Conservation (phyloP, 768 basidiomycete genomes). For the Leccinum boreale region DNA sequence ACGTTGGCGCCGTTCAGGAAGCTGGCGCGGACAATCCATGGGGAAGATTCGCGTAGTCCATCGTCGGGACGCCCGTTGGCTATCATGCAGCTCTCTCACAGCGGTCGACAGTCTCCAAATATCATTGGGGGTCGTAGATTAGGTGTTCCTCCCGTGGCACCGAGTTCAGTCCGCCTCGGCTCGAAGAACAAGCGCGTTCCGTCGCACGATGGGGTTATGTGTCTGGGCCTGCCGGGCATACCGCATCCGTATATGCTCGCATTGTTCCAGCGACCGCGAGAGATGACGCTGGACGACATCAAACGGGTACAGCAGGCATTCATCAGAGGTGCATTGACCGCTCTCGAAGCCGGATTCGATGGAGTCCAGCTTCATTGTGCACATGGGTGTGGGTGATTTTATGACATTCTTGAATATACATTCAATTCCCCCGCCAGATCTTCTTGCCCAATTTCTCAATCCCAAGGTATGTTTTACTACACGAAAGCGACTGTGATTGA, state of each 20-base stretch:
- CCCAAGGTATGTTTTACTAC: conserved; percentile 48
- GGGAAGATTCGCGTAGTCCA: conserved; percentile 11
- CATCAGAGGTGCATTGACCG: conserved; percentile 61
- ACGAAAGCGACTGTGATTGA: conserved; percentile 18
- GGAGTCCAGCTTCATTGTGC: conserved; percentile 83
- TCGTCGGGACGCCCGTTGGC: conserved; percentile 36
- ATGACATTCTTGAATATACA: neutral
- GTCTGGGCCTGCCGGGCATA: conserved; percentile 5
- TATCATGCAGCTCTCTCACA: conserved; percentile 82
- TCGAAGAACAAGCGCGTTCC: conserved; percentile 12
- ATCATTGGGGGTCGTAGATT: conserved; percentile 64
- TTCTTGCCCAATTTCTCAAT: conserved; percentile 76
- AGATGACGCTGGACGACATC: conserved; percentile 61
- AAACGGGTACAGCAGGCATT: conserved; percentile 59
- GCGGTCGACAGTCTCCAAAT: conserved; percentile 79
- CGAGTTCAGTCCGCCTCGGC: conserved; percentile 59
- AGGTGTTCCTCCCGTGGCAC: conserved; percentile 62
- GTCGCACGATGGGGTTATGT: conserved; percentile 4
- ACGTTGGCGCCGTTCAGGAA: conserved; percentile 47
- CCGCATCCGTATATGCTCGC: conserved; percentile 33
- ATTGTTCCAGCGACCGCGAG: conserved; percentile 60
- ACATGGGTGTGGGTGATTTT: conserved; percentile 69
- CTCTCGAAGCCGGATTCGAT: conserved; percentile 71
- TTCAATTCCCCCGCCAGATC: conserved; percentile 42
- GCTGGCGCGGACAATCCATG: conserved; percentile 53